These are phyloP conservation scores for Candida gigantensis DNA, from an alignment of 1,139 yeast species.

Conservation along the genomic window DNA sequence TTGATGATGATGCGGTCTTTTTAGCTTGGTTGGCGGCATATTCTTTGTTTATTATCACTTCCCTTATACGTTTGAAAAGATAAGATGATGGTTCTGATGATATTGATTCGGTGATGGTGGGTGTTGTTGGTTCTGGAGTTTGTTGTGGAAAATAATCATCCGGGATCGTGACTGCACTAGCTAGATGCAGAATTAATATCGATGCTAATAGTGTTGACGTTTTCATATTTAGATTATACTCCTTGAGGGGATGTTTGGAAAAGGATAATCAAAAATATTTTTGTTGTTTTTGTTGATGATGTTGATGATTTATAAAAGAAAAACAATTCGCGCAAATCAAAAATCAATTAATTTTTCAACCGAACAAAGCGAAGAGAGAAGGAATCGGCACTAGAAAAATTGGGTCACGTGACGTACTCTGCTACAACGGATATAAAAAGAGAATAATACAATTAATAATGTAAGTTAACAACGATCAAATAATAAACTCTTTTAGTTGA, in stretches of 20 bases:
- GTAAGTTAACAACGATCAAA: conserved; percentile 16
- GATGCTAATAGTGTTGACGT: conserved; percentile 10
- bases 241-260: too few species aligned
- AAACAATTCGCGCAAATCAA: too few species aligned
- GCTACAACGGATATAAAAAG: neutral
- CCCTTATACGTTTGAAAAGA: conserved; percentile 36
- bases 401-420: too few species aligned
- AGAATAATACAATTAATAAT: neutral
- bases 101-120: conserved; percentile 5
- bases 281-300: neutral
- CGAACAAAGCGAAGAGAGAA: neutral
- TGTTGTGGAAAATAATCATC: conserved; percentile 13
- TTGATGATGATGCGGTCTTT: conserved; percentile 16
- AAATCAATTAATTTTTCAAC: too few species aligned
- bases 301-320: too few species aligned
- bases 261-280: too few species aligned
- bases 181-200: conserved; percentile 6
- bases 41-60: conserved; percentile 43
- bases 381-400: too few species aligned
- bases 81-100: conserved; percentile 3
- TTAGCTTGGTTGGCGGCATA: conserved; percentile 33
- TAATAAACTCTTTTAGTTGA: conserved; percentile 19
- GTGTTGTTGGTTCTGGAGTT: conserved; percentile 13
- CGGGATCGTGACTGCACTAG: conserved; percentile 14
- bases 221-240: conserved; percentile 10